Conservation (phyloP, 176 grass and related monocot genomes). For the Puya raimondii region DNA sequence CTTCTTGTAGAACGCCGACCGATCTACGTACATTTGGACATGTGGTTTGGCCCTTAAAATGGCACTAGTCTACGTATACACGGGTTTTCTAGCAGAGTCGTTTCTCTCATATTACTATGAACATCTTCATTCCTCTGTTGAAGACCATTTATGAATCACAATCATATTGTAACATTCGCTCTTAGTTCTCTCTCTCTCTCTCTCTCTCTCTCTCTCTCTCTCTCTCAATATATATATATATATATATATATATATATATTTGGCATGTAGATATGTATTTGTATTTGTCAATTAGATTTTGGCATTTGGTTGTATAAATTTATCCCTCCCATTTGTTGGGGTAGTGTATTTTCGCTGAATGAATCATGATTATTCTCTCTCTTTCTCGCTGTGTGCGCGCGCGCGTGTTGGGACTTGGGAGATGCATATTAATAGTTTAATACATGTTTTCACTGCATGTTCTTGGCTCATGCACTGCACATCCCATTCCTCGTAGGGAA, state of each 20-base stretch:
- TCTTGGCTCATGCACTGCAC: too few species aligned
- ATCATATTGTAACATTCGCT: neutral
- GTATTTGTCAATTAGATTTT: neutral
- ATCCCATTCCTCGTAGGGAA: too few species aligned
- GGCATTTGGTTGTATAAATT: neutral
- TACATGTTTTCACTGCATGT: too few species aligned
- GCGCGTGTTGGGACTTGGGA: too few species aligned
- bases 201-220: neutral
- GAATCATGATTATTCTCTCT: neutral
- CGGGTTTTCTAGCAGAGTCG: neutral
- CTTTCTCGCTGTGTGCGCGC: too few species aligned
- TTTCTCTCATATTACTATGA: too few species aligned
- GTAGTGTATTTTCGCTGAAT: neutral
- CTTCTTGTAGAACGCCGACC: slow-evolving; percentile 46
- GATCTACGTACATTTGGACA: neutral
- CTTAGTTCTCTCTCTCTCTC: neutral
- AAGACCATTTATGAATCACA: neutral
- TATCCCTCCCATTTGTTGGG: neutral
- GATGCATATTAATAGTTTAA: too few species aligned
- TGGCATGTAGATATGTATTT: neutral
- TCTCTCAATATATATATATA: neutral
- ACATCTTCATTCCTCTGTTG: neutral
- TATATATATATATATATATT: neutral
- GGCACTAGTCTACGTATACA: neutral
- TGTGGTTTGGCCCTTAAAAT: neutral